These are phyloP conservation scores for Byssothecium circinans DNA, from an alignment of 2,329 filamentous ascomycete species.

Conservation along the genomic window DNA sequence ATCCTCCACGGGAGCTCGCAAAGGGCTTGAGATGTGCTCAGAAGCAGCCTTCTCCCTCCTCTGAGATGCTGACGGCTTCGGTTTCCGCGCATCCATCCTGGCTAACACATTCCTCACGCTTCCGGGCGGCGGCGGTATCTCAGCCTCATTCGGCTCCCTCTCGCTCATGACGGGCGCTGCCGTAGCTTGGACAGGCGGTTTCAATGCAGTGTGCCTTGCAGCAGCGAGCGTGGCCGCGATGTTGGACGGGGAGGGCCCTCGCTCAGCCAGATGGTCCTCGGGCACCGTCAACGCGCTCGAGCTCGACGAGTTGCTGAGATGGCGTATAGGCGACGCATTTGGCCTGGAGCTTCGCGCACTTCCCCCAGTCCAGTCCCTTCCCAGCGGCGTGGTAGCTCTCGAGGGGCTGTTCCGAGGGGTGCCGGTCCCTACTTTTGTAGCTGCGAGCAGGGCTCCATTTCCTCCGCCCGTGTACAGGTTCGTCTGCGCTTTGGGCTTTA, in stretches of 20 bases:
- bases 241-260: slow-evolving; percentile 59
- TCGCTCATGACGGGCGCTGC: slow-evolving; percentile 21
- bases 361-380: slow-evolving; percentile 36
- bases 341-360: slow-evolving; percentile 28
- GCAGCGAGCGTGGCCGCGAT: slow-evolving; percentile 62
- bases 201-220: slow-evolving; percentile 58
- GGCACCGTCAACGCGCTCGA: slow-evolving; percentile 36
- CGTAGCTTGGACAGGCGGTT: slow-evolving; percentile 20
- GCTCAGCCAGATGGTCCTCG: slow-evolving; percentile 24
- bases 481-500: slow-evolving; percentile 45
- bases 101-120: slow-evolving; percentile 39
- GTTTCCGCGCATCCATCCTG: slow-evolving; percentile 28
- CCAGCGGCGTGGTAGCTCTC: slow-evolving; percentile 22
- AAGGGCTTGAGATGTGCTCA: slow-evolving; percentile 15
- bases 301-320: slow-evolving; percentile 31
- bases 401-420: slow-evolving; percentile 17
- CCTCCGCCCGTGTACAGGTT: slow-evolving; percentile 44
- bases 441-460: slow-evolving; percentile 51
- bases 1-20: slow-evolving; percentile 7
- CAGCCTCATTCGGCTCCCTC: slow-evolving; percentile 26
- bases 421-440: slow-evolving; percentile 45
- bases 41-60: slow-evolving; percentile 20
- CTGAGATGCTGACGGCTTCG: slow-evolving; percentile 15
- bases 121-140: slow-evolving; percentile 35
- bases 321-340: slow-evolving; percentile 24